Base-by-base conservation (phyloP, 257 asterid genomes). In the Salvia rosmarinus region DNA sequence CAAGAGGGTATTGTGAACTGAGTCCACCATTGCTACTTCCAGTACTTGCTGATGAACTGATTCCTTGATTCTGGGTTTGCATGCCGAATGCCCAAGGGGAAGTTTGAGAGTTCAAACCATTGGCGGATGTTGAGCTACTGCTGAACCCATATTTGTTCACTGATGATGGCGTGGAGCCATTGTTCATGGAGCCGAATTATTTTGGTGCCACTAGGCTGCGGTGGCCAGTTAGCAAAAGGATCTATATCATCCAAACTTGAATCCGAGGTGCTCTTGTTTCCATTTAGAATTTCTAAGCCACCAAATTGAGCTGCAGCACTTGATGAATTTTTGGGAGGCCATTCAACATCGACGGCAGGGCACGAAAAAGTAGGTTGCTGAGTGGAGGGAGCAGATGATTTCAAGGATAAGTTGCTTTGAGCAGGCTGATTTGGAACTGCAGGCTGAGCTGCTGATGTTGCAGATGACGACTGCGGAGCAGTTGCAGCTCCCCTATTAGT, bases 201-300 rank as follows among this genome's bases (percentile, higher is more conserved):
- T 70, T 7, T 52, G 49, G 89, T 17, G 56, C 85, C 88, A 78
- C 84, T 85, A 65, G 87, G 75, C 55, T 88, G 86, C 20, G 96
- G 95, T 9, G 98, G 98, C 98, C 99, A 95, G 81, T 95, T 81
- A 68, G 98, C 95, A 71, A 95, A 95, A 71, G 98, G 98, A 80
- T 91, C 98, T 43, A 84, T 77, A 46, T 87, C 95, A 9, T 82
- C 91, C 51, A 89, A 84, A 78, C 78, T 78, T 32, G 91, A 42
- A 74, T 64, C 76, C 39, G 91, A 60, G 17, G 81, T 12, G 62
- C 73, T 71, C 77, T 78, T 88, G 75, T 79, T 83, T 73, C 80
- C 96, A 46, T 64, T 79, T 43, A 67, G 71, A 56, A 77, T 75
- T 54, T 78, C 82, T 40, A 30, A 52, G 75, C 70, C 75, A 44